Conservation (phyloP, 345 rosid genomes). For the Syzygium grande region DNA sequence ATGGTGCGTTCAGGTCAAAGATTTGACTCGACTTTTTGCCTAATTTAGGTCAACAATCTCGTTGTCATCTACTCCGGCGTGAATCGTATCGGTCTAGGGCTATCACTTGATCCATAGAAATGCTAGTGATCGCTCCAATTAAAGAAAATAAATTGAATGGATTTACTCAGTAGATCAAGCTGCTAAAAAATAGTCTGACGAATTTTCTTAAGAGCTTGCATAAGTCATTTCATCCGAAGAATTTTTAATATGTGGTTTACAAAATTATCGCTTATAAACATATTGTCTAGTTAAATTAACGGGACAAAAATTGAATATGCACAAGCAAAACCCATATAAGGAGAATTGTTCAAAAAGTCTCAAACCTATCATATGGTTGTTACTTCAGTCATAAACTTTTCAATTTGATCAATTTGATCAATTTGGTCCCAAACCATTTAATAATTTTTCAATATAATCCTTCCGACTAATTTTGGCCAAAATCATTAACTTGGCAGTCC, state of each 20-base stretch:
- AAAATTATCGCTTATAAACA: no score
- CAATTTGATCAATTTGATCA: no score
- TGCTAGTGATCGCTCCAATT: background rate
- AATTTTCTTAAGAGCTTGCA: no score
- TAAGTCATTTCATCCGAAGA: no score
- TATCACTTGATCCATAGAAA: background rate
- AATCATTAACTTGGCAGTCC: rapidly evolving
- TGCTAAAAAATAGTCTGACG: background rate
- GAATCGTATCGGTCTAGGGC: background rate
- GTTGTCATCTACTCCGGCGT: background rate
- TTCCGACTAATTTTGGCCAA: background rate
- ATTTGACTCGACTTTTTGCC: background rate
- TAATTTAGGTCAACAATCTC: background rate
- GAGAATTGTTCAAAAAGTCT: background rate
- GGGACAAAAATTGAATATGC: no score
- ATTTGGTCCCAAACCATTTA: background rate
- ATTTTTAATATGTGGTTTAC: no score
- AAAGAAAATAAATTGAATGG: background rate
- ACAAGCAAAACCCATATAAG: background rate
- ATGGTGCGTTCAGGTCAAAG: background rate
- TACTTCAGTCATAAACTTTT: rapidly evolving
- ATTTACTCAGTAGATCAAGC: background rate
- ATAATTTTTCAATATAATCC: background rate
- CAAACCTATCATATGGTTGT: rapidly evolving
- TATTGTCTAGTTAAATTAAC: no score